These are phyloP conservation scores for Mycogone perniciosa DNA, from an alignment of 2,329 filamentous ascomycete genomes.

Conservation along the genomic window DNA sequence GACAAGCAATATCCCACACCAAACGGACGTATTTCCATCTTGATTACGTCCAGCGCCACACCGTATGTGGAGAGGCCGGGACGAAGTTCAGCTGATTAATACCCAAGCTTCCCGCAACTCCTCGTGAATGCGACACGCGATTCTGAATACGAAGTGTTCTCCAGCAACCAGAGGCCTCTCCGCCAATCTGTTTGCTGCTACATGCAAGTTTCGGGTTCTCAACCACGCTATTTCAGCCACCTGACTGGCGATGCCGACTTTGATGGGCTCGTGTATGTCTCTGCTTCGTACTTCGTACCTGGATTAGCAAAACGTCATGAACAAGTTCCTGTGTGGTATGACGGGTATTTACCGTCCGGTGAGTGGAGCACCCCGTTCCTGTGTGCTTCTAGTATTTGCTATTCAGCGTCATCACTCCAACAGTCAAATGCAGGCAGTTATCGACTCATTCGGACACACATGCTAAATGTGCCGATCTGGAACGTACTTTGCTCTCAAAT, in stretches of 20 bases:
- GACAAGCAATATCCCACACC: too few relatives aligned
- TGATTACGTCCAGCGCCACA: too few relatives aligned
- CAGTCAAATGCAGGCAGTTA: too few relatives aligned
- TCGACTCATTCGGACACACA: too few relatives aligned
- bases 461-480: too few relatives aligned
- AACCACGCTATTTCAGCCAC: conserved; percentile 5
- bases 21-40: too few relatives aligned
- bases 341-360: background rate
- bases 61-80: background rate
- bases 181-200: conserved; percentile 2
- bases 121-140: background rate
- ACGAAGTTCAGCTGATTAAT: background rate
- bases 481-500: too few relatives aligned
- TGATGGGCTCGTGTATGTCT: background rate
- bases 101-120: background rate
- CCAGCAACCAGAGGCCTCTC: background rate
- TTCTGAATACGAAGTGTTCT: conserved; percentile 5
- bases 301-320: too few relatives aligned
- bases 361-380: too few relatives aligned
- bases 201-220: conserved; percentile 3
- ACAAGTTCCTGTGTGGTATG: background rate
- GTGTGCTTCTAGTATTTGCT: too few relatives aligned
- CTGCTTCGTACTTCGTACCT: background rate
- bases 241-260: background rate
- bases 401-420: too few relatives aligned